Percentiles rank a stretch among this genome's conserved stretches.
Conservation (phyloP, 305 asterid species). For the Petunia hybrid region DNA sequence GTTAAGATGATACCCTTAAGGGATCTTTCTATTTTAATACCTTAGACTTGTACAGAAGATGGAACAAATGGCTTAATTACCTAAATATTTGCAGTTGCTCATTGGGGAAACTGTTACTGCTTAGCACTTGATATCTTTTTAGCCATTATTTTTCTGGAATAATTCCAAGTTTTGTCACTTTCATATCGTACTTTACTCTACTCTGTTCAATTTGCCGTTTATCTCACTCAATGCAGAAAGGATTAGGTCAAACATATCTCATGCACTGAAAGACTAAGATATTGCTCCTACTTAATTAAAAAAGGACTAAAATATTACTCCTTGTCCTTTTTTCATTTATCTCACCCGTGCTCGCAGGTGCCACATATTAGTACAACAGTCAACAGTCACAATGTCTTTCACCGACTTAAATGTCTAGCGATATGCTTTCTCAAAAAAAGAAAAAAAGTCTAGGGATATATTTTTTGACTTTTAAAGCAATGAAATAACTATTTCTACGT, state of each 20-base stretch:
- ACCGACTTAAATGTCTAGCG: neutral
- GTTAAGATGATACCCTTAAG: slow-evolving; percentile 15
- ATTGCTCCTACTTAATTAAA: neutral
- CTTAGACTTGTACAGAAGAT: neutral
- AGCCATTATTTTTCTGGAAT: neutral
- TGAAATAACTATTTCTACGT: slow-evolving; percentile 29
- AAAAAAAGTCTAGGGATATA: neutral
- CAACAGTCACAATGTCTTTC: neutral
- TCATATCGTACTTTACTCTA: neutral
- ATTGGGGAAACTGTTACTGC: slow-evolving; percentile 2
- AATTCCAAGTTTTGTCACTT: neutral
- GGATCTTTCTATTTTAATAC: neutral
- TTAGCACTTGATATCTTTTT: neutral
- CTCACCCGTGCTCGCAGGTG: slow-evolving; percentile 3
- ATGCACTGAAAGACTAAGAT: slow-evolving; percentile 14
- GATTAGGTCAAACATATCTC: slow-evolving; percentile 27
- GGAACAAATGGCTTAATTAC: neutral
- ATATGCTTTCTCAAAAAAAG: neutral
- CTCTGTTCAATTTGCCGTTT: neutral
- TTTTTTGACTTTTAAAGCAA: neutral
- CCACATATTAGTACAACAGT: neutral
- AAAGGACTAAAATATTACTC: neutral
- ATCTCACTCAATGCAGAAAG: slow-evolving; percentile 7
- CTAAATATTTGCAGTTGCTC: neutral
- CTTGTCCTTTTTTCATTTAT: slow-evolving; percentile 16